Base-by-base conservation (phyloP, 305 asterid genomes). In the Fraxinus latifolia region DNA sequence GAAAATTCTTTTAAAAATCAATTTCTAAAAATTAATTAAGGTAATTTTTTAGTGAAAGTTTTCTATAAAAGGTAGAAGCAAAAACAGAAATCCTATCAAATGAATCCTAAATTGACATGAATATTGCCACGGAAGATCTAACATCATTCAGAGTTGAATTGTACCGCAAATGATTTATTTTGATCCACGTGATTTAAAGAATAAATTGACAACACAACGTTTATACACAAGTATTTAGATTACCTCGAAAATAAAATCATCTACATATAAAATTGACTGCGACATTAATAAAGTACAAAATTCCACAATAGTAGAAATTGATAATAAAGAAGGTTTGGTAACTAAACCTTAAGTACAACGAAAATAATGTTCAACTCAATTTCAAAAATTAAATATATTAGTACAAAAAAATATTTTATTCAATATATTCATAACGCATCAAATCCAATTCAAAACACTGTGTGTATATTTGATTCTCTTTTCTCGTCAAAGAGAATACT, bases 311-410 rank as follows among this genome's bases (percentile, higher is more conserved):
- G 14, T 58, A 7, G 27, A 55, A 17, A 17, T 55, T 55, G 67
- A 3, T 55, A 55, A 17, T 17, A 55, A 55, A 55, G 12, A 55
- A 17, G 27, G 67, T 55, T 55, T n/a, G 25, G 9, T 55, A 25
- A 55, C 7, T 50, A 50, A 53, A 53, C 62, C 62, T 15, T 5
- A 5, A 55, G 67, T 6, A 5, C 67, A 3, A 53, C 25, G 65
- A 65, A 65, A 65, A 65, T 65, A 25, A 21, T 65, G 29, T 68
- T 68, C 74, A 68, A 68, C 74, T 68, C 74, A 65, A 65, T 9
- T 60, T 65, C 33, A 21, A 65, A 65, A 23, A 65, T 12, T 12
- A 31, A 70, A 70, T 70, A 5, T 70, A 15, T 31, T 31, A 31
- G 1, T 29, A 29, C 75, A 70, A 70, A 70, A 27, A 31, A 42